Conservation (phyloP, 192 early-diverging fungal genomes). For the Umbelopsis sp. region DNA sequence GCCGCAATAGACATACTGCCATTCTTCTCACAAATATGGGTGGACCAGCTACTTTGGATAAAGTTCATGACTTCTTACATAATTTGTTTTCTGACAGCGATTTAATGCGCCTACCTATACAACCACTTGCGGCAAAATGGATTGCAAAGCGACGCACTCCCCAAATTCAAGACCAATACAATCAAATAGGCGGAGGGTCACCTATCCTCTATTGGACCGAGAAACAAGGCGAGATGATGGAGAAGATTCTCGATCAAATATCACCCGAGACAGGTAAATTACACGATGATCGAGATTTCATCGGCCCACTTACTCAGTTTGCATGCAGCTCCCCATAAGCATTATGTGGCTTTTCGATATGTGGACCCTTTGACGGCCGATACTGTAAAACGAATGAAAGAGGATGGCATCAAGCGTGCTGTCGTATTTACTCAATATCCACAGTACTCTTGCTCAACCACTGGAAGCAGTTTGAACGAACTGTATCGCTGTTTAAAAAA, state of each 20-base stretch:
- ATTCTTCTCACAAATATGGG: slow-evolving; percentile 95
- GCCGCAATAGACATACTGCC: slow-evolving; percentile 61
- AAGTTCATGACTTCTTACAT: slow-evolving; percentile 80
- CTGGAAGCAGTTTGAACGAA: slow-evolving; percentile 91
- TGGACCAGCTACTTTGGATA: slow-evolving; percentile 75
- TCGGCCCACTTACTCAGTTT: neutral
- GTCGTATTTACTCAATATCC: slow-evolving; percentile 95
- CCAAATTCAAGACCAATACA: slow-evolving; percentile 89
- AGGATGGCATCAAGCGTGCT: slow-evolving; percentile 81
- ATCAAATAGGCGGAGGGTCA: slow-evolving; percentile 91
- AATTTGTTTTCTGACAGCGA: slow-evolving; percentile 91
- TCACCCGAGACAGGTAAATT: slow-evolving; percentile 72
- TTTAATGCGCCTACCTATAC: slow-evolving; percentile 88
- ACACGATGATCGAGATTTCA: neutral
- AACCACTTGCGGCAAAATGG: slow-evolving; percentile 65
- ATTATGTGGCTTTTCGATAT: slow-evolving; percentile 95
- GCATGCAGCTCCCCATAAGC: slow-evolving; percentile 77
- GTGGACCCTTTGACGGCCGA: slow-evolving; percentile 75
- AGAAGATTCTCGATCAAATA: slow-evolving; percentile 69
- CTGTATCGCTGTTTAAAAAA: slow-evolving; percentile 66
- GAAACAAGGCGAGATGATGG: slow-evolving; percentile 81
- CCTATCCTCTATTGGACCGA: slow-evolving; percentile 92
- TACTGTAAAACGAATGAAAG: slow-evolving; percentile 77
- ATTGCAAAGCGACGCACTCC: slow-evolving; percentile 86
- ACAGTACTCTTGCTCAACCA: slow-evolving; percentile 96